Base-by-base conservation (phyloP, 805 yeast genomes). In the Pichia eremophila region DNA sequence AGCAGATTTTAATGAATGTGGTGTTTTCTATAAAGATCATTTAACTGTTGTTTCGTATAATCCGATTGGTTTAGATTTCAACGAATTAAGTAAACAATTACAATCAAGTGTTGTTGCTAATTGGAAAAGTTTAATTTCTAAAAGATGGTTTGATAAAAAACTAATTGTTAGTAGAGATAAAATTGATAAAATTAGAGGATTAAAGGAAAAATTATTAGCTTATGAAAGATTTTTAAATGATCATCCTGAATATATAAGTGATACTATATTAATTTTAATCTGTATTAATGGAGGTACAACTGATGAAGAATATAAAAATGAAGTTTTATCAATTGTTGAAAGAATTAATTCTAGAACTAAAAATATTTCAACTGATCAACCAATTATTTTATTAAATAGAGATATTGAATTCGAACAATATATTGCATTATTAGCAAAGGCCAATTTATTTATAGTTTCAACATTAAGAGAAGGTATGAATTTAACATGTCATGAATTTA, bases 381-480 rank as follows among this genome's bases (percentile, higher is more conserved):
- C 96, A 1, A 95, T 93, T 5, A 88, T 88, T 1, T 75, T 90
- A 34, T 68, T 93, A 43, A 91, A 87, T 54, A 95, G 88, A 62
- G 97, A 91, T 55, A 78, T 93, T 46, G 90, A 81, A 37, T 91
- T 86, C 61, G 84, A 80, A 47, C 98, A 93, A 65, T 93, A 93
- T 61, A 64, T 93, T 49, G 98, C 96, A 0, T 68, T 93, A 44
- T 75, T 85, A 41, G 69, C 80, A 36, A 97, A 89, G 60, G 96
- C 98, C 1, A 95, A 87, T 54, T 72, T 79, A 1, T 93, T 93
- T 59, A 80, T 85, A 40, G 96, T 91, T 2, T 81, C 95, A 10
- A 85, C 96, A 2, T 77, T 91, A 73, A 81, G 99, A 61, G 99
- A 93, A 64, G 99, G 99, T 27, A 85, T 93, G 89, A 93, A 93